Evolutionary conservation across 2,329 filamentous ascomycete genomes (phyloP), one percentile per base, ranked within the genome.

Genomic region (Ophiostoma tasmaniense): DNA sequence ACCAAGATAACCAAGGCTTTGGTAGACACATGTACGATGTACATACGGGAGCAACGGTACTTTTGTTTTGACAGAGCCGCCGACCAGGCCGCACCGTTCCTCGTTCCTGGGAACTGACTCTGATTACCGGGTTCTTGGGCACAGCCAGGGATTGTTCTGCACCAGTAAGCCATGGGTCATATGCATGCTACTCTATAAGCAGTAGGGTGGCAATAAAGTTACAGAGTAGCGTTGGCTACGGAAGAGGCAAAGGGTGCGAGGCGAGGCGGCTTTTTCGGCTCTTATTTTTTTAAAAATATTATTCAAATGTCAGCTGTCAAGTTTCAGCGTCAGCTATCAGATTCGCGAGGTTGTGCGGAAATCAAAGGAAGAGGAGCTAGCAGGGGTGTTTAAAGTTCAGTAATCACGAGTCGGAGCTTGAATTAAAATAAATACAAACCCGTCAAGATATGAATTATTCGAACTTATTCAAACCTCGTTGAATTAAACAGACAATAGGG

Each of bases 341-440:
- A 64, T 64, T 39, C 61, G 61, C 61, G 61, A 64, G 30, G 59
- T 35, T 62, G 13, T 22, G 59, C 59, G 59, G 59, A 62, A 62
- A 30, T 20, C 59, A 64, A 22, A 64, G 20, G 61, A 64, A 13
- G n/a, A 22, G 30, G 14, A 20, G 42, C 30, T 64, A n/a, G 61
- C 61, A 37, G 61, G 61, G 61, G 30, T 59, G 45, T 17, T 3
- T 20, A 20, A 20, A 22, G 45, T 50, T 20, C 45, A 50, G 45
- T 50, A 22, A 50, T 50, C 45, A 50, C 8, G 33, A 8, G 33
- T 8, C 33, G 33, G 33, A 33, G 33, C 33, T 33, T 33, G 33
- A 33, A 33, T 33, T 4, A 33, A 8, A 33, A 8, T 33, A 6
- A 8, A 33, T n/a, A 33, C 33, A 33, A 33, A 33, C 33, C 13